A percentile compares a stretch with the other conserved stretches of the same genome.
phyloP scores from a whole-genome alignment of 768 basidiomycete genomes.

The Asterophora lycoperdoides region DNA sequence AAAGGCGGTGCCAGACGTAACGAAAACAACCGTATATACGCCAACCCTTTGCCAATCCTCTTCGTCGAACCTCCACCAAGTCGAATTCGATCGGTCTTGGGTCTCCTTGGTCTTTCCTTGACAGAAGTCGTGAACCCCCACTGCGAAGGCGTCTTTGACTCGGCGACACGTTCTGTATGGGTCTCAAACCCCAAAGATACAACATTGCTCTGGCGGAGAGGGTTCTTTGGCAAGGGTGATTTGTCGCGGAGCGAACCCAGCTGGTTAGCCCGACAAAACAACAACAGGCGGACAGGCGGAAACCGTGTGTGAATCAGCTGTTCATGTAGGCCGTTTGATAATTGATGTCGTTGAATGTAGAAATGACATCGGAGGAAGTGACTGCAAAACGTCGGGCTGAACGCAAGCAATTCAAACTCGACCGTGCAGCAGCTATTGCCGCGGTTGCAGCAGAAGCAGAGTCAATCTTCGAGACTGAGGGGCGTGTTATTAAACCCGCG shows the following conservation, averaged over 20 bases:
- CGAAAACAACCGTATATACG: constrained; percentile 68
- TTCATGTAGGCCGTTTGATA: background rate
- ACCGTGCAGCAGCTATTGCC: constrained; percentile 86
- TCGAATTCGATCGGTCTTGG: constrained; percentile 42
- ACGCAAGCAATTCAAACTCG: constrained; percentile 88
- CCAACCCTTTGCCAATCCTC: constrained; percentile 63
- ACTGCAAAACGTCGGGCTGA: constrained; percentile 84
- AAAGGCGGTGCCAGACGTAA: constrained; percentile 54
- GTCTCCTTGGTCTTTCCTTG: constrained; percentile 54
- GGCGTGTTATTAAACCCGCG: constrained; percentile 56
- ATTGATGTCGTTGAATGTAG: constrained; percentile 29
- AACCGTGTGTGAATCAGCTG: constrained; percentile 45
- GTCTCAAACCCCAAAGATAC: constrained; percentile 61
- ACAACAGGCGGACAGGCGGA: constrained; percentile 51
- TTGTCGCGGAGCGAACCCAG: constrained; percentile 93
- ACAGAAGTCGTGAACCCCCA: constrained; percentile 64
- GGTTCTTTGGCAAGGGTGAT: constrained; percentile 97
- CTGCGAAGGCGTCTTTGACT: constrained; percentile 75
- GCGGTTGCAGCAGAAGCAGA: constrained; percentile 79
- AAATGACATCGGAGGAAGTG: constrained; percentile 85
- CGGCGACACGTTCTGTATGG: constrained; percentile 84
- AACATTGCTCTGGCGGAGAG: constrained; percentile 75
- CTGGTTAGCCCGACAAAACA: constrained; percentile 81
- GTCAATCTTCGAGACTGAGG: constrained; percentile 63
- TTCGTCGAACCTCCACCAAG: constrained; percentile 41